A percentile compares a stretch with the other conserved stretches of the same genome.
These are phyloP conservation scores for Massarina eburnea DNA, from an alignment of 2,329 filamentous ascomycete species.

Conservation along the genomic window DNA sequence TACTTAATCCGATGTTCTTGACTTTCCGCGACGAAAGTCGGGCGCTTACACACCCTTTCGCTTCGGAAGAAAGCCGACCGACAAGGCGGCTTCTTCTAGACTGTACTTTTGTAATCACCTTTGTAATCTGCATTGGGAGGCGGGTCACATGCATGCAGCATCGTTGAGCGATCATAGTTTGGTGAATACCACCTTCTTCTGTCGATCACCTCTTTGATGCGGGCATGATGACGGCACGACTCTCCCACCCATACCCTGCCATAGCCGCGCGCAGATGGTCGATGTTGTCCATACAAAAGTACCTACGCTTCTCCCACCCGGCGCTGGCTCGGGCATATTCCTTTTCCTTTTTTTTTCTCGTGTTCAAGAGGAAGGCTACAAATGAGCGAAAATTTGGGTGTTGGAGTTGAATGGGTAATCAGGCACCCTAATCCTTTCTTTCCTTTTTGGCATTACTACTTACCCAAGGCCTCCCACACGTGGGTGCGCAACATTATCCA, in stretches of 20 bases:
- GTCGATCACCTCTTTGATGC: not conserved
- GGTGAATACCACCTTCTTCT: conserved; percentile 4
- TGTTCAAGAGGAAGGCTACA: conserved; percentile 11
- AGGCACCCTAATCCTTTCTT: conserved; percentile 35
- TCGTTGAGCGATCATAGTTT: conserved; percentile 7
- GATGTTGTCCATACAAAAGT: conserved; percentile 23
- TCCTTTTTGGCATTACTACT: conserved; percentile 27
- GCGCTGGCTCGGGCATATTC: not conserved
- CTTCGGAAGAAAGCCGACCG: conserved; percentile 17
- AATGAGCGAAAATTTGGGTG: conserved; percentile 12
- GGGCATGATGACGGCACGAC: conserved; percentile 6
- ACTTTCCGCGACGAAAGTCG: conserved; percentile 1
- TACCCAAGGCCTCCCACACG: not conserved
- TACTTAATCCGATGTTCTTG: conserved; percentile 4
- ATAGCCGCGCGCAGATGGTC: conserved; percentile 16
- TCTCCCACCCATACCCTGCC: conserved; percentile 6
- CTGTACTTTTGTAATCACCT: conserved; percentile 43
- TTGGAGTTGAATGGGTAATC: conserved; percentile 12
- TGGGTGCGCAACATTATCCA: conserved; percentile 15
- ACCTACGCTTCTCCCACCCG: conserved; percentile 10
- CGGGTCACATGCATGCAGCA: conserved; percentile 13
- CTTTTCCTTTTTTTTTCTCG: conserved; percentile 5
- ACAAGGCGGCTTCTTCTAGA: conserved; percentile 16
- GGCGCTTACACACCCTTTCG: conserved; percentile 16
- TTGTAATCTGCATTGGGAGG: conserved; percentile 42